Evolutionary conservation across 805 yeast genomes (phyloP).

Genomic region (Hanseniaspora valbyensis): DNA sequence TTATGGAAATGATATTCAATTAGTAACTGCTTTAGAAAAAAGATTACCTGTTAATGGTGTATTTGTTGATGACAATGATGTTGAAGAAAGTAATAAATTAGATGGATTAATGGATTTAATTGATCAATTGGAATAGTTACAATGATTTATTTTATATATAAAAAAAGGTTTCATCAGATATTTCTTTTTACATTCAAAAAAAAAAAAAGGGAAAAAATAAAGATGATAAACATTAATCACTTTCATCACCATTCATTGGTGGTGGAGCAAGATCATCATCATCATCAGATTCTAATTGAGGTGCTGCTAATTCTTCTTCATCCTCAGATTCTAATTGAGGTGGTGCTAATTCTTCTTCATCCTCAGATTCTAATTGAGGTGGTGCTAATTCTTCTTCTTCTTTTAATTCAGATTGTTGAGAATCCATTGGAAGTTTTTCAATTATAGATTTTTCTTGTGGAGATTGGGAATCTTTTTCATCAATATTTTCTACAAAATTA

Average conservation of each 20-base stretch:
- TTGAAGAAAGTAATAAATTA: neutral
- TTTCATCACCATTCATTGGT: neutral
- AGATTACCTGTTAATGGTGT: constrained; percentile 29
- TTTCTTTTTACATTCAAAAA: neutral
- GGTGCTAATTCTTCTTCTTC: neutral
- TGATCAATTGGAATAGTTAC: constrained; percentile 10
- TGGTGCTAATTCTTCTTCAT: neutral
- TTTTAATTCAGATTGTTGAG: neutral
- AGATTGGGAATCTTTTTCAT: neutral
- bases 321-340: neutral
- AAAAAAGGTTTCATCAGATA: neutral
- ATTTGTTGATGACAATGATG: constrained; percentile 35
- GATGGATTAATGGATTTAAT: constrained; percentile 4
- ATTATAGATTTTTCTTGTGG: neutral
- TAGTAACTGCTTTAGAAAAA: constrained; percentile 44
- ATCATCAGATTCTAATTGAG: constrained; percentile 1
- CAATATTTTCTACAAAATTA: no score
- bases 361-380: neutral
- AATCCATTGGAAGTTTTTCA: neutral
- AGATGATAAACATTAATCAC: neutral
- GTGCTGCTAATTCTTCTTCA: constrained; percentile 5
- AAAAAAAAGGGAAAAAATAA: neutral
- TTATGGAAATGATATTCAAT: constrained; percentile 43
- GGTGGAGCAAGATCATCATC: constrained; percentile 12
- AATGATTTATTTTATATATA: neutral